Evolutionary conservation across 2,329 filamentous ascomycete genomes (phyloP), one percentile per base, ranked within the genome.

Genomic region (Aspergillus thermomutatus): DNA sequence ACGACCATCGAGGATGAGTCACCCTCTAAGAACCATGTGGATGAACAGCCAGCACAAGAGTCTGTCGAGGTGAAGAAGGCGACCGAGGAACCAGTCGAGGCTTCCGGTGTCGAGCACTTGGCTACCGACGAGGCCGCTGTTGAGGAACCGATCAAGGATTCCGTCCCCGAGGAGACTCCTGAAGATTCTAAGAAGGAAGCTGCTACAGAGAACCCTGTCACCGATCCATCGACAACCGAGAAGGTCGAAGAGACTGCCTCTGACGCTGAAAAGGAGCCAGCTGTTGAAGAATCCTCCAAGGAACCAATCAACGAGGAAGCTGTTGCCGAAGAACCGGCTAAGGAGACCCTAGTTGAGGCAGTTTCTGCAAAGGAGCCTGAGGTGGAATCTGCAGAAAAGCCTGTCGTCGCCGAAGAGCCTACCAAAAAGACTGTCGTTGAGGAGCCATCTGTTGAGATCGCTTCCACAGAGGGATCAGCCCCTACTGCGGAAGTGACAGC

Each of bases 371-470:
- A 56, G 3, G 57, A 63, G 41, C 34, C 57, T n/a, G 31, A 52
- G 19, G 46, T 23, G n/a, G 19, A 21, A 14, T 21, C 57, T 9
- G 21, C 46, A 4, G 54, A 60, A n/a, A 54, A 54, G 21, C 14
- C 54, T 2, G 52, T 25, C 40, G 23, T 34, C 17, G 25, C 46
- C 2, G 47, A 50, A 40, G 52, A 55, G 7, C 31, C 53, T 17
- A 28, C 60, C 3, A 55, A 57, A 28, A 52, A 57, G 37, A 49
- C 60, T 9, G 28, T 51, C 27, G 48, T 45, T 23, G 50, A 66
- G n/a, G 3, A 46, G 25, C 10, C 34, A n/a, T 2, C 11, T 28
- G 37, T 34, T 23, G 53, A 55, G 26, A 31, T 6, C 26, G 25
- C 58, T 14, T 43, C 50, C 31, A 50, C 52, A 17, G 58, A 64